Percentiles rank a stretch among this genome's conserved stretches.
These are phyloP conservation scores for Populus nigra DNA, from an alignment of 345 rosid species.

Conservation along the genomic window DNA sequence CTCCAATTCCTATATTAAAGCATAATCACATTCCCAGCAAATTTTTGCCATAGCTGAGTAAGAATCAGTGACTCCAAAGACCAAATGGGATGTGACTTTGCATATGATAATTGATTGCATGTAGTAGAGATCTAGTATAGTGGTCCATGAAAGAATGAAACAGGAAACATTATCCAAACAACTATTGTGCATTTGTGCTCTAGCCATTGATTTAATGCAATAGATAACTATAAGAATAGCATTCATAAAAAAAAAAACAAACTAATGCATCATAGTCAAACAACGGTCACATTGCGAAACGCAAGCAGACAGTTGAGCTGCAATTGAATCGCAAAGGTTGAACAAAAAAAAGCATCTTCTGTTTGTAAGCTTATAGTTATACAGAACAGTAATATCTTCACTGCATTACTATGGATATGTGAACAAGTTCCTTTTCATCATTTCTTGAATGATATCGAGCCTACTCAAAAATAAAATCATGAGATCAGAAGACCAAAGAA, in stretches of 20 bases:
- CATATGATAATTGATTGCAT: neutral
- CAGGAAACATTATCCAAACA: neutral
- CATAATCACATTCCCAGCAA: neutral
- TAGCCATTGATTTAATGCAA: neutral
- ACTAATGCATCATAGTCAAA: neutral
- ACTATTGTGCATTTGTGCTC: neutral
- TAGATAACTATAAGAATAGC: neutral
- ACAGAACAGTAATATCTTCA: neutral
- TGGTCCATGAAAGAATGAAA: no score
- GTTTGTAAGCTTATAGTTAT: neutral
- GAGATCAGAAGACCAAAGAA: slow-evolving; percentile 12
- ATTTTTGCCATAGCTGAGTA: neutral
- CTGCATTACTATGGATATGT: neutral
- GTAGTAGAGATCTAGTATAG: no score
- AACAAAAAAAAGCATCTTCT: neutral
- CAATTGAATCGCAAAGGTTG: neutral
- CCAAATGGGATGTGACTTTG: neutral
- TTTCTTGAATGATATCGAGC: slow-evolving; percentile 9
- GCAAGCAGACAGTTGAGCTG: neutral
- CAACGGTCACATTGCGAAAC: neutral
- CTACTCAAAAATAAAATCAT: slow-evolving; percentile 2
- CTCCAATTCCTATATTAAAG: neutral
- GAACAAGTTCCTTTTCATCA: slow-evolving; percentile 13
- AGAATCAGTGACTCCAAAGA: neutral
- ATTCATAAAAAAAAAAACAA: neutral